Percentiles rank a stretch among this genome's conserved stretches.
These are phyloP conservation scores for Lichtheimia corymbifera DNA, from an alignment of 371 early-diverging fungal species.

Conservation along the genomic window DNA sequence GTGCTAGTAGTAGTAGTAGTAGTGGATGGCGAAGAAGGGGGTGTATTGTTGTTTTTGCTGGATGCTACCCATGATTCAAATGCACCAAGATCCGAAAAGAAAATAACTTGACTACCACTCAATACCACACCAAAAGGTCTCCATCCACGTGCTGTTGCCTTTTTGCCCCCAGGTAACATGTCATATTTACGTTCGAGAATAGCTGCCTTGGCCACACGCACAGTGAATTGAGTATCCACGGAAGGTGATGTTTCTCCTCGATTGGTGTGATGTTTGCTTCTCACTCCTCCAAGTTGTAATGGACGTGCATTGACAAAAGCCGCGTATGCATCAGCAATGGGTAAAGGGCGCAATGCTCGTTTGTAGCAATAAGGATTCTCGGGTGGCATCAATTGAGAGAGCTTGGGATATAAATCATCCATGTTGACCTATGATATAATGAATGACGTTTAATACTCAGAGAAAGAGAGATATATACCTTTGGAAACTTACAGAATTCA, in stretches of 20 bases:
- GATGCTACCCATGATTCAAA: slow-evolving; percentile 46
- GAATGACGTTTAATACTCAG: neutral
- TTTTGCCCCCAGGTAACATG: slow-evolving; percentile 64
- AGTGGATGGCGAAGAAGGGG: slow-evolving; percentile 17
- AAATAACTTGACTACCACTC: slow-evolving; percentile 76
- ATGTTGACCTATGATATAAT: neutral
- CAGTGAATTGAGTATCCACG: slow-evolving; percentile 34
- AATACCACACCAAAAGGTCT: slow-evolving; percentile 73
- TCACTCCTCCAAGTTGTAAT: slow-evolving; percentile 44
- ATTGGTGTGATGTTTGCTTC: slow-evolving; percentile 26
- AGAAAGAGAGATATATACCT: neutral
- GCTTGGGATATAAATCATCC: slow-evolving; percentile 33
- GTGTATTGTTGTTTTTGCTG: slow-evolving; percentile 20
- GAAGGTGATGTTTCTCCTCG: slow-evolving; percentile 20
- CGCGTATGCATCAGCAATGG: slow-evolving; percentile 33
- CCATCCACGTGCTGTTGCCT: slow-evolving; percentile 73
- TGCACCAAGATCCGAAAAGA: slow-evolving; percentile 60
- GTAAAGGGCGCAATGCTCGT: slow-evolving; percentile 28
- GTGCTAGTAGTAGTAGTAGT: neutral
- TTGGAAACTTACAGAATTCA: slow-evolving; percentile 8
- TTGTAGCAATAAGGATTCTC: slow-evolving; percentile 41
- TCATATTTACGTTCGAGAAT: slow-evolving; percentile 74
- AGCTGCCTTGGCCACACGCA: slow-evolving; percentile 73
- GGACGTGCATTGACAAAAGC: slow-evolving; percentile 43
- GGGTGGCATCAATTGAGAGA: slow-evolving; percentile 44